Evolutionary conservation across 2,329 filamentous ascomycete genomes (phyloP).

Genomic region (Plectosphaerella plurivora): DNA sequence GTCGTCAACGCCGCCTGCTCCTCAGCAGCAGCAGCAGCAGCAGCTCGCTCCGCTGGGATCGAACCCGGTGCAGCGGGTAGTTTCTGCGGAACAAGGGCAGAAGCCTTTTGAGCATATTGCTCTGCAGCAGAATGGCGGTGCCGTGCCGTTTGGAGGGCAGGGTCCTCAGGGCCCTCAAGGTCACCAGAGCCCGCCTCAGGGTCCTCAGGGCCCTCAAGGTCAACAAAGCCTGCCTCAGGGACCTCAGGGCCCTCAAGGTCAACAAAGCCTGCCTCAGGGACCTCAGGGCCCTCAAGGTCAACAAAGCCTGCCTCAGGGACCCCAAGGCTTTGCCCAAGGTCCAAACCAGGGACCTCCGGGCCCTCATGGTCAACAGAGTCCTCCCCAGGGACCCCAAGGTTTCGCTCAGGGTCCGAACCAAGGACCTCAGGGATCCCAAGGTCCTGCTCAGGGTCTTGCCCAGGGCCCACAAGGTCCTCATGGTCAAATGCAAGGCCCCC

Average conservation of each 20-base stretch:
- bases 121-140: too few relatives aligned
- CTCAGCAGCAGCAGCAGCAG: neutral
- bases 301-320: neutral
- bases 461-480: conserved; percentile 30
- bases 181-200: neutral
- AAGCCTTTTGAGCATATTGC: too few relatives aligned
- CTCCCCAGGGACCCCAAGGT: neutral
- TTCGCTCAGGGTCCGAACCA: neutral
- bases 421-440: neutral
- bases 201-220: neutral
- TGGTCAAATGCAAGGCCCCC: neutral
- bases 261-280: conserved; percentile 72
- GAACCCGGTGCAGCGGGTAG: neutral
- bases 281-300: conserved; percentile 47
- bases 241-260: conserved; percentile 48
- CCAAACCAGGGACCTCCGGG: neutral
- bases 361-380: too few relatives aligned
- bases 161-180: neutral
- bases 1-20: neutral
- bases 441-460: conserved; percentile 25
- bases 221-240: too few relatives aligned
- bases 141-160: neutral
- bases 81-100: neutral
- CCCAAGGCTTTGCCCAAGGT: neutral
- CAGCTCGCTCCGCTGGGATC: neutral